phyloP scores from a whole-genome alignment of 2,329 filamentous ascomycete genomes.

The Fonsecaea nubica region DNA sequence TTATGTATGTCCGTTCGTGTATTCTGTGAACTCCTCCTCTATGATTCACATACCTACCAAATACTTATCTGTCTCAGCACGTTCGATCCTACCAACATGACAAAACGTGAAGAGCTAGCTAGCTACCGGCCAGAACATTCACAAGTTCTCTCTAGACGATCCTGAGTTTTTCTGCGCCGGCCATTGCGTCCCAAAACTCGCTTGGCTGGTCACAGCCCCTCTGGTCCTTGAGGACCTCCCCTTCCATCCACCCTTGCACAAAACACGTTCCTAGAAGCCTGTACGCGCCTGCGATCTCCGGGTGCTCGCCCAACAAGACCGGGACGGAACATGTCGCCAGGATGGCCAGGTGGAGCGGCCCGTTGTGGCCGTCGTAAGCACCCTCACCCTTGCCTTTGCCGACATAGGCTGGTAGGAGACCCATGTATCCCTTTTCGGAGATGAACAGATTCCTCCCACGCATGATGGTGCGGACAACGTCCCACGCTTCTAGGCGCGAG shows the following conservation, averaged over 20 bases:
- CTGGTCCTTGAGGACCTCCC: slow-evolving; percentile 6
- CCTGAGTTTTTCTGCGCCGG: slow-evolving; percentile 2
- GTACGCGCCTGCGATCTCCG: slow-evolving; percentile 10
- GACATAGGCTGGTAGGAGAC: slow-evolving; percentile 14
- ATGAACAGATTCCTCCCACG: slow-evolving; percentile 11
- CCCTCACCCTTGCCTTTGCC: background rate
- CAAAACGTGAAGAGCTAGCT: too few species aligned
- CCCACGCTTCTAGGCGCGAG: slow-evolving; percentile 4
- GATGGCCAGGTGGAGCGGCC: slow-evolving; percentile 11
- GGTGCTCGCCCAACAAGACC: slow-evolving; percentile 16
- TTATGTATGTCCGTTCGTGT: too few species aligned
- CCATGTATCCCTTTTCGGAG: slow-evolving; percentile 3
- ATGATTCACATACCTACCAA: too few species aligned
- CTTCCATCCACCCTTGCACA: slow-evolving; percentile 20
- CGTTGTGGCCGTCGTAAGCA: background rate
- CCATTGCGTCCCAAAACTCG: slow-evolving; percentile 13
- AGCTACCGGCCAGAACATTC: too few species aligned
- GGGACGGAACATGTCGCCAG: slow-evolving; percentile 17
- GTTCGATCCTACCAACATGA: too few species aligned
- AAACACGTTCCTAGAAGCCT: slow-evolving; percentile 15
- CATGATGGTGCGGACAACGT: slow-evolving; percentile 15
- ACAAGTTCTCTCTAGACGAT: background rate
- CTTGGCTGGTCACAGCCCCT: slow-evolving; percentile 7
- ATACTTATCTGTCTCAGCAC: too few species aligned
- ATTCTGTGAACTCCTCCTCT: too few species aligned